Evolutionary conservation across 2,329 filamentous ascomycete species (phyloP), one percentile per base, ranked within the genome.

Genomic region (Sporothrix curviconia): DNA sequence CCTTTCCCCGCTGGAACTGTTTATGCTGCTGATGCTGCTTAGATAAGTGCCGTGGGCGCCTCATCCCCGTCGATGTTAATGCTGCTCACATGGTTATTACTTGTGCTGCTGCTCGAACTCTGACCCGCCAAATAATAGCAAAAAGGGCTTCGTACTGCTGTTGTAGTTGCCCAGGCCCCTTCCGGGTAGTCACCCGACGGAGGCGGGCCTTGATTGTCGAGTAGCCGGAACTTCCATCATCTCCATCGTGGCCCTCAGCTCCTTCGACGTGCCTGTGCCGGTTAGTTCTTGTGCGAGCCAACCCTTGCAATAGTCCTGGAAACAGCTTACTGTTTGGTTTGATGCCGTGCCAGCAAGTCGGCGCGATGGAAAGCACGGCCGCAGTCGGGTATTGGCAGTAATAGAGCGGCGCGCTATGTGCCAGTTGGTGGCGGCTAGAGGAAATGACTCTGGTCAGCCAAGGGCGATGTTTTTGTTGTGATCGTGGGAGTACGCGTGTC

Each of bases 321-420:
- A 32, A 32, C 42, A 30, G 70, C 75, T 66, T 66, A 81, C 78
- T 81, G 78, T 70, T 75, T 71, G 60, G 74, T 72, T 58, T 74
- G 67, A 64, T 86, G 83, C 37, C 83, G 78, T n/a, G 78, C 74
- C 17, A 85, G 72, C 11, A 86, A 69, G 66, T 86, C 83, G 46
- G 77, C 75, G 55, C 83, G 76, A 62, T 83, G 77, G 61, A 86
- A 85, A 14, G 74, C 72, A 60, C 77, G 78, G 39, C 78, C 79
- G 66, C 83, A 86, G 39, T 78, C 76, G 15, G 73, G 57, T 77
- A 74, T 3, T 68, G 71, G 60, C 83, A 86, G 37, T 70, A 69
- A 63, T 77, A 76, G 43, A 74, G 73, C 25, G 83, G 79, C 53
- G 32, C 19, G 9, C 49, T 19, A 28, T 60, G 59, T 28, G 42